Evolutionary conservation across 1,284 basidiomycete genomes (phyloP).

Genomic region (Puccinia coronata): DNA sequence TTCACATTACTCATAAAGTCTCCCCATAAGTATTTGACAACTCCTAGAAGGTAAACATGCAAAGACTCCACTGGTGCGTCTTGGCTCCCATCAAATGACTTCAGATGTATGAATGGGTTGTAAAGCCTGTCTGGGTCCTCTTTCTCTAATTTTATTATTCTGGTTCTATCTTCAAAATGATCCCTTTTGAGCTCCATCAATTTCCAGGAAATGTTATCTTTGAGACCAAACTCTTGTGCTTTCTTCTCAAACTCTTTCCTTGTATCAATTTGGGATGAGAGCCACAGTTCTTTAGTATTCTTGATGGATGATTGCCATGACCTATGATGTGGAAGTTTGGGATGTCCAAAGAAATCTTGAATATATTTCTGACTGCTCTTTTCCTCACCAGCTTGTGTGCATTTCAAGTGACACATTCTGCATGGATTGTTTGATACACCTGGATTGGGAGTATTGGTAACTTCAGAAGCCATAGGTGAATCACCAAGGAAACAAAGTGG

Average conservation of each 20-base stretch:
- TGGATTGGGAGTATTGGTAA: not conserved
- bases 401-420: not conserved
- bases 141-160: not conserved
- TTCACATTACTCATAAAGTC: not conserved
- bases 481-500: not conserved
- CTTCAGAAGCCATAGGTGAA: not conserved
- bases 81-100: not conserved
- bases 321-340: not conserved
- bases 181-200: not conserved
- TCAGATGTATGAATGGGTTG: not conserved
- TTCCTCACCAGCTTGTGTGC: not conserved
- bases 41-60: not conserved
- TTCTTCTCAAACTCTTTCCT: not conserved
- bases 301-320: not conserved
- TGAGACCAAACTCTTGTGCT: not conserved
- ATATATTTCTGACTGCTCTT: not conserved
- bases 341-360: not conserved
- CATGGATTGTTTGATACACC: not conserved
- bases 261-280: not conserved
- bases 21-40: not conserved
- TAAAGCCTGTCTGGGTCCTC: not conserved
- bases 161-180: not conserved
- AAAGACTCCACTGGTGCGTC: slow-evolving; percentile 16
- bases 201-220: not conserved
- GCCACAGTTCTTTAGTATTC: not conserved